Evolutionary conservation across 2,329 filamentous ascomycete genomes (phyloP), one percentile per base, ranked within the genome.

Genomic region (Penicillium sp.): DNA sequence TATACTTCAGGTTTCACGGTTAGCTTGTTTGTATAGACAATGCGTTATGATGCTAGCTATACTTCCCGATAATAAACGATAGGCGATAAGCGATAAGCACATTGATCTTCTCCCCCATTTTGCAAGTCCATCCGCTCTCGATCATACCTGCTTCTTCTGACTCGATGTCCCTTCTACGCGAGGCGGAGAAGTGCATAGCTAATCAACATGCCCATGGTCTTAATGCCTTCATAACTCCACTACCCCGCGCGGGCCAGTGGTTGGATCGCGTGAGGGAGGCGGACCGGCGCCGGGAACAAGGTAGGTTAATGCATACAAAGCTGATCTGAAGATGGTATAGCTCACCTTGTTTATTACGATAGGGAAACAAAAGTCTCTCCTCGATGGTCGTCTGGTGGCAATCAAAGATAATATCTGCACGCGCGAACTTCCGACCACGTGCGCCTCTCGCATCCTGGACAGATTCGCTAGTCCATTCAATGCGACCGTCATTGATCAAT

Each of bases 351-450:
- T 9, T 43, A 39, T 27, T 29, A 29, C 13, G 26, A 51, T 44
- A 78, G 75, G 72, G 35, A 66, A 59, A 2, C 41, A 67, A 9
- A 75, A 67, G 41, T 79, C 77, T 3, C 33, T 60, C 7, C 51
- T 80, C 5, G 76, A 80, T 46, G 79, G 79, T 21, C 71, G 69
- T 16, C 57, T 79, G n/a, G 74, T 90, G 51, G 86, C 87, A 5
- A 79, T 92, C 52, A 93, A 93, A 70, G 90, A 93, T 76, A 93
- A 92, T 70, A 91, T 93, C 62, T 84, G 86, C 52, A 89, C 88
- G 0, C 72, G 70, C 21, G 76, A 81, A 33, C 74, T 85, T n/a
- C 82, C 84, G 1, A 96, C 93, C 24, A 96, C 93, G 76, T 96
- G 92, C 75, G 90, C 86, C 61, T 97, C 93, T 2, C 78, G 78